Evolutionary conservation across 2,329 filamentous ascomycete species (phyloP), one percentile per base, ranked within the genome.

Genomic region (Colletotrichum truncatum): DNA sequence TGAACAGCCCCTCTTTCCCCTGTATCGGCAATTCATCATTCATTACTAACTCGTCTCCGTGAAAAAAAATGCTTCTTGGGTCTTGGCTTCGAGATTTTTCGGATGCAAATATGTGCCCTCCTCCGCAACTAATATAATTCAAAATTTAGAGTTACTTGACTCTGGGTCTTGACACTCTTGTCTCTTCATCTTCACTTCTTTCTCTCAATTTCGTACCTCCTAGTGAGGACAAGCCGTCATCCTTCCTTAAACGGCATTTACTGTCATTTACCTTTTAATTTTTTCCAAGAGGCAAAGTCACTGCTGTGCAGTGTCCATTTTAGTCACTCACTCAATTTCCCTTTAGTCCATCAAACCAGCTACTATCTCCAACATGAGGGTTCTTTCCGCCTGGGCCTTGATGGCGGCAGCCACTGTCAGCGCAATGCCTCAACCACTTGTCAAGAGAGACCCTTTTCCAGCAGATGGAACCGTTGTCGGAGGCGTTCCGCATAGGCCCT

Each of bases 181-280:
- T 18, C 21, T 49, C 57, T 62, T 36, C 49, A 45, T 61, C 16
- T 60, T 43, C 25, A 38, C 56, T 60, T 16, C 25, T 45, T 49
- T 36, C 14, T 34, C 32, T 64, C 41, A 14, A 48, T 16, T 11
- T 11, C 25, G 21, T n/a, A 7, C 43, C 63, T 65, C 63, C 63
- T 38, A 65, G 63, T 9, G 63, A 65, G 63, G 49, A 51, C 16
- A 7, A 32, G 57, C 63, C 57, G 62, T 62, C 18, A 54, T 39
- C 25, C 26, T 43, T 48, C 55, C 30, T 23, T 43, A 23, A 51
- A 23, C 43, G 63, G 63, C 57, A 26, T 32, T 65, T 49, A 23
- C 62, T 46, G 39, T 62, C 57, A 62, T 63, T 62, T 49, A 65
- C 39, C n/a, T 49, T 56, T 43, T 65, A 62, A 55, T 63, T 14